Base-by-base conservation (phyloP, 768 basidiomycete species). In the Hirschioporus abietinus region DNA sequence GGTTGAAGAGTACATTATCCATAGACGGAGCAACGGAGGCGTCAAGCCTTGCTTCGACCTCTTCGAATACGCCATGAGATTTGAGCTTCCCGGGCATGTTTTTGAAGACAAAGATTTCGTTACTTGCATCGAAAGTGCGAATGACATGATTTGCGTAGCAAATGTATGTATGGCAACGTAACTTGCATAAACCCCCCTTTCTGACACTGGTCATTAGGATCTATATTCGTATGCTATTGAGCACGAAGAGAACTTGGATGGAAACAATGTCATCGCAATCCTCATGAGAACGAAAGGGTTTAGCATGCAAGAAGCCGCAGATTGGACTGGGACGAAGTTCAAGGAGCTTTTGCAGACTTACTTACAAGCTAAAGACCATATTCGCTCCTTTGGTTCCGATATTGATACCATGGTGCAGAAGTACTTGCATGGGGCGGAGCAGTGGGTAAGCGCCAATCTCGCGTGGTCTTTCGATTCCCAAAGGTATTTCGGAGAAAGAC, bases 301-400 rank as follows among this genome's bases (percentile, higher is more conserved):
- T 9, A 66, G 68, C 60, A 61, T 77, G 25, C 72, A 75, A 62
- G 71, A 67, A 15, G 75, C 76, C 10, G 66, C 83, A 34, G 83
- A 91, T 72, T 80, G 81, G 68, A 81, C 86, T 68, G 87, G 87
- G 12, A 72, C 71, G 20, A 78, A 84, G 70, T 88, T 81, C 74
- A 74, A 78, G 66, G 71, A 77, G 62, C 77, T 88, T 27, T 83
- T 89, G 78, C 72, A 82, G 35, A 74, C 76, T 26, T 90, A 86
- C 73, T 70, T 82, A 26, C 72, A 73, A 17, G 80, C 82, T 23
- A 83, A 82, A 71, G 72, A 71, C 57, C 77, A 66, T 61, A 60
- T 68, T 9, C 68, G 65, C 3, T 66, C 68, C 23, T 68, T 67
- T 66, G 68, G 66, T 12, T 64, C 65, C 15, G 35, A 68, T 59